A percentile compares a stretch with the other conserved stretches of the same genome.
Conservation (phyloP, 148 eudicot species). For the Vaccinium vitisidaea region DNA sequence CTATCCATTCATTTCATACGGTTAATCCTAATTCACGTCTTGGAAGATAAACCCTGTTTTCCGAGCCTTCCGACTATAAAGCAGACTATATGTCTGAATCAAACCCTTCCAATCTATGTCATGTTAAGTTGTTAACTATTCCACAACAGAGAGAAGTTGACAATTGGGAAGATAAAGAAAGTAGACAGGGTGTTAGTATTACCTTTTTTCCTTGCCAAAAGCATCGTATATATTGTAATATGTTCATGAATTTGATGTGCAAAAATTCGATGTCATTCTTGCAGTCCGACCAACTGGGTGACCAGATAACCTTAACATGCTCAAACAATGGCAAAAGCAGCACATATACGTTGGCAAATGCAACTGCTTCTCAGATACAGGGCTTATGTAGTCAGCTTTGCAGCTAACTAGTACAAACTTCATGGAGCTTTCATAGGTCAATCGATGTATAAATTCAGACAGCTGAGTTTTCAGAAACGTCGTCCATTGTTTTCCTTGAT, state of each 20-base stretch:
- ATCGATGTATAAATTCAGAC: constrained; percentile 10
- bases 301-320: constrained; percentile 68
- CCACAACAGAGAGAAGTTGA: not conserved
- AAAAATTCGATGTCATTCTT: not conserved
- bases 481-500: not conserved
- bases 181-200: not conserved
- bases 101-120: not conserved
- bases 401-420: constrained; percentile 20
- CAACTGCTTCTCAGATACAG: constrained; percentile 56
- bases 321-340: constrained; percentile 47
- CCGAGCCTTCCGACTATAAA: not conserved
- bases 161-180: not conserved
- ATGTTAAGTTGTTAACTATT: not conserved
- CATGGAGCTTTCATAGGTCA: not conserved
- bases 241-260: not conserved
- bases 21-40: not conserved
- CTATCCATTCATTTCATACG: not conserved
- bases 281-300: constrained; percentile 58
- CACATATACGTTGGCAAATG: constrained; percentile 48
- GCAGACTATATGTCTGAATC: not conserved
- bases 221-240: not conserved
- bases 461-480: not conserved
- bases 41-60: not conserved
- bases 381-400: constrained; percentile 69
- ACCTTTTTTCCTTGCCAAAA: not conserved